These are phyloP conservation scores for Mycena alexandri DNA, from an alignment of 768 basidiomycete species.

Conservation along the genomic window DNA sequence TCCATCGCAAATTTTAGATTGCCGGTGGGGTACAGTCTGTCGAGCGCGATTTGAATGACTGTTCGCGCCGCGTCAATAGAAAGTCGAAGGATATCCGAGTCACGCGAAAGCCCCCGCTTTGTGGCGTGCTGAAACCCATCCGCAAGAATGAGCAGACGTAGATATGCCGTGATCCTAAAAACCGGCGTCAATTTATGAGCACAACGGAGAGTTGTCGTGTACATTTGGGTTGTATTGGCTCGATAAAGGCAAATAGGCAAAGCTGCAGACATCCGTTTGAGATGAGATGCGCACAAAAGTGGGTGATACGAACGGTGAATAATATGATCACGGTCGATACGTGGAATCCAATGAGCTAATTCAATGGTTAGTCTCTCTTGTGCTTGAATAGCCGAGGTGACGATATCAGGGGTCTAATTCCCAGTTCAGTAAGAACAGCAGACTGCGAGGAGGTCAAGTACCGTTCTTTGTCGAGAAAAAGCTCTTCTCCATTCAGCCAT, in stretches of 20 bases:
- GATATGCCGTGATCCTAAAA: constrained; percentile 64
- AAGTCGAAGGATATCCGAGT: constrained; percentile 59
- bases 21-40: constrained; percentile 66
- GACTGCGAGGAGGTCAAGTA: not conserved
- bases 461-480: constrained; percentile 36
- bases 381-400: constrained; percentile 50
- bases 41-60: constrained; percentile 67
- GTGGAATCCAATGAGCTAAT: constrained; percentile 54
- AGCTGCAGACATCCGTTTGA: constrained; percentile 44
- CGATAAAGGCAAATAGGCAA: constrained; percentile 59
- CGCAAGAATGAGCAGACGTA: constrained; percentile 69
- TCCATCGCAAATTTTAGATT: constrained; percentile 70
- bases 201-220: constrained; percentile 34
- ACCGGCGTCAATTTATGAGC: constrained; percentile 23
- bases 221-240: constrained; percentile 59
- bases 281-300: not conserved
- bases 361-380: constrained; percentile 54
- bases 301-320: constrained; percentile 45
- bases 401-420: constrained; percentile 51
- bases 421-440: constrained; percentile 19
- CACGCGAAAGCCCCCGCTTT: constrained; percentile 53
- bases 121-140: constrained; percentile 65
- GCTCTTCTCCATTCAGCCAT: constrained; percentile 60
- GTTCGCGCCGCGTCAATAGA: constrained; percentile 68
- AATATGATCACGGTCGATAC: constrained; percentile 54